Conservation (phyloP, 768 basidiomycete species). For the Auriscalpium orientale region DNA sequence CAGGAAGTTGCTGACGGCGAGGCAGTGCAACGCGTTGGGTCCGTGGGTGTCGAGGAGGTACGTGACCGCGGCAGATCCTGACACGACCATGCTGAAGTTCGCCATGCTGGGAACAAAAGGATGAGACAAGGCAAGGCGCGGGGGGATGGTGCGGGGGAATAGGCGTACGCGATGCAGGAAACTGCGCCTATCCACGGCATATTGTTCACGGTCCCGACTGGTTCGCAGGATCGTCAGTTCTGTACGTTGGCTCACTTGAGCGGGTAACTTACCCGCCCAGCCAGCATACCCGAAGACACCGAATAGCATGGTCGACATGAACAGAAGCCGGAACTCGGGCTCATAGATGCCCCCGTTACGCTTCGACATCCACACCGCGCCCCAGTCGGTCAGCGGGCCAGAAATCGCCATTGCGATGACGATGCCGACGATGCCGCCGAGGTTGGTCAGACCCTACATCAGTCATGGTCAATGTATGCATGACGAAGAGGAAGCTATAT, state of each 20-base stretch:
- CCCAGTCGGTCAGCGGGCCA: slow-evolving; percentile 35
- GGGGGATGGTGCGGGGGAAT: background rate
- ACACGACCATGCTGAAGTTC: slow-evolving; percentile 38
- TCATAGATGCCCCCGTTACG: slow-evolving; percentile 39
- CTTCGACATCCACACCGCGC: slow-evolving; percentile 35
- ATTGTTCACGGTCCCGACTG: slow-evolving; percentile 31
- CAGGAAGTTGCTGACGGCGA: slow-evolving; percentile 34
- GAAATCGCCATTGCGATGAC: slow-evolving; percentile 30
- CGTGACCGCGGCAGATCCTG: slow-evolving; percentile 33
- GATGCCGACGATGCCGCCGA: slow-evolving; percentile 36
- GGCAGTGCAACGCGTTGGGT: slow-evolving; percentile 31
- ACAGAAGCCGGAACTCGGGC: slow-evolving; percentile 37
- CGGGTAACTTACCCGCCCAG: slow-evolving; percentile 29
- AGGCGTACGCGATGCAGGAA: slow-evolving; percentile 23
- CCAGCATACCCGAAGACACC: slow-evolving; percentile 39
- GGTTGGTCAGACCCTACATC: slow-evolving; percentile 30
- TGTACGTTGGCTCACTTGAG: background rate
- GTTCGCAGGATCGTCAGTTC: background rate
- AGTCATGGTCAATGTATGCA: background rate
- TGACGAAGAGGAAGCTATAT: background rate
- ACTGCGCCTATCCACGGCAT: slow-evolving; percentile 42
- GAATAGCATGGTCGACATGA: slow-evolving; percentile 35
- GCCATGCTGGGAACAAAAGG: slow-evolving; percentile 24
- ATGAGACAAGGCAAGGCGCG: background rate
- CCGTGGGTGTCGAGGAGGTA: slow-evolving; percentile 41